A percentile compares a stretch with the other conserved stretches of the same genome.
Conservation (phyloP, 176 grass and related monocot species). For the Musa beccarii region DNA sequence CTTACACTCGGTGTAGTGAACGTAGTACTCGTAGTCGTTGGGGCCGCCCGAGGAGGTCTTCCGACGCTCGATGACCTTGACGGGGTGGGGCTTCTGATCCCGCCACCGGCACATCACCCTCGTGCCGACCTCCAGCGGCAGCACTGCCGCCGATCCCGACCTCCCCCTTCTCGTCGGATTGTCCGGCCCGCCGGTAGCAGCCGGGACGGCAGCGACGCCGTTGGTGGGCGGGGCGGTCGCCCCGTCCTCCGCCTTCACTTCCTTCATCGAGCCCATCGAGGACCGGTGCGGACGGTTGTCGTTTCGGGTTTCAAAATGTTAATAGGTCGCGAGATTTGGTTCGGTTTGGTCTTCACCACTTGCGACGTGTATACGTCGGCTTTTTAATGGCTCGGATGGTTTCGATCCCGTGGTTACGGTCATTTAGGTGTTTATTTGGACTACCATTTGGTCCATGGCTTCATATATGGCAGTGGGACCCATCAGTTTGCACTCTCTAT, state of each 20-base stretch:
- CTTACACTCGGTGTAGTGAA: slow-evolving; percentile 97
- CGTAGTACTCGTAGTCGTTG: slow-evolving; percentile 91
- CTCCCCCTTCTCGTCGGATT: slow-evolving; percentile 26
- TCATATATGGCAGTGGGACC: too few relatives aligned
- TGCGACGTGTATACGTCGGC: too few relatives aligned
- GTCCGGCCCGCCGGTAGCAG: slow-evolving; percentile 29
- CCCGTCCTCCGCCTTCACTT: slow-evolving; percentile 56
- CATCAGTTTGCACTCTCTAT: too few relatives aligned
- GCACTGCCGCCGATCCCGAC: slow-evolving; percentile 23
- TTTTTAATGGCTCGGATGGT: too few relatives aligned
- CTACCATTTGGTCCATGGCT: too few relatives aligned
- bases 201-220: slow-evolving; percentile 33
- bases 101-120: slow-evolving; percentile 97
- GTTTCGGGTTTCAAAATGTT: neutral
- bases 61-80: slow-evolving; percentile 95
- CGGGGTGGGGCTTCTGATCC: slow-evolving; percentile 88
- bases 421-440: too few relatives aligned
- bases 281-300: neutral
- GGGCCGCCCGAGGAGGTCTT: slow-evolving; percentile 34
- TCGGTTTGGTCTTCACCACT: too few relatives aligned
- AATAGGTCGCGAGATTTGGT: neutral
- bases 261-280: slow-evolving; percentile 73
- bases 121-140: slow-evolving; percentile 86
- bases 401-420: too few relatives aligned
- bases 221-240: slow-evolving; percentile 28